phyloP scores from a whole-genome alignment of 805 yeast species.

The Pichia kluyveri region DNA sequence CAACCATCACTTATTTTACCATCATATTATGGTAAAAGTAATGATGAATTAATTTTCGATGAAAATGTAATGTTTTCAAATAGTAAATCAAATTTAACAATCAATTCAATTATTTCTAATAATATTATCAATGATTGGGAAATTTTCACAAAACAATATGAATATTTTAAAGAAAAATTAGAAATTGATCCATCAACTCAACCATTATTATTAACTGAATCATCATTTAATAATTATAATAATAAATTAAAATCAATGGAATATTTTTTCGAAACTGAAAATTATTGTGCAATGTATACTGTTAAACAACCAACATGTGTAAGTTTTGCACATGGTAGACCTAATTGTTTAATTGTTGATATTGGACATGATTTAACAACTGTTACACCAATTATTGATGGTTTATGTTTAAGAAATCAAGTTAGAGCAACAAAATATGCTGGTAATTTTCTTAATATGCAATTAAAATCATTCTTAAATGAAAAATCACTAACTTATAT shows the following conservation, averaged over 20 bases:
- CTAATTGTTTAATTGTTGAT: conserved; percentile 80
- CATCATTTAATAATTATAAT: conserved; percentile 67
- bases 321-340: conserved; percentile 82
- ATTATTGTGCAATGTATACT: conserved; percentile 72
- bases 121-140: conserved; percentile 79
- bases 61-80: conserved; percentile 24
- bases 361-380: conserved; percentile 71
- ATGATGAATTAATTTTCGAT: conserved; percentile 16
- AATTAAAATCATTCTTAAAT: conserved; percentile 34
- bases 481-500: conserved; percentile 26
- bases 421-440: conserved; percentile 66
- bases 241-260: conserved; percentile 68
- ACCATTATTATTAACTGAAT: conserved; percentile 79
- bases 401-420: conserved; percentile 62
- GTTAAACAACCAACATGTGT: conserved; percentile 83
- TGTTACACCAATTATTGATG: conserved; percentile 78
- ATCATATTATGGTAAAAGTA: conserved; percentile 44
- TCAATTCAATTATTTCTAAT: conserved; percentile 51
- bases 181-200: conserved; percentile 50
- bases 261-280: conserved; percentile 54
- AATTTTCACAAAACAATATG: conserved; percentile 67
- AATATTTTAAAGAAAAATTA: conserved; percentile 45
- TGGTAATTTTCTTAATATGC: conserved; percentile 57
- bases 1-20: conserved; percentile 71
- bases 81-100: conserved; percentile 43